phyloP scores from a whole-genome alignment of 1,284 basidiomycete genomes.

The Ceratobasidium sp. region DNA sequence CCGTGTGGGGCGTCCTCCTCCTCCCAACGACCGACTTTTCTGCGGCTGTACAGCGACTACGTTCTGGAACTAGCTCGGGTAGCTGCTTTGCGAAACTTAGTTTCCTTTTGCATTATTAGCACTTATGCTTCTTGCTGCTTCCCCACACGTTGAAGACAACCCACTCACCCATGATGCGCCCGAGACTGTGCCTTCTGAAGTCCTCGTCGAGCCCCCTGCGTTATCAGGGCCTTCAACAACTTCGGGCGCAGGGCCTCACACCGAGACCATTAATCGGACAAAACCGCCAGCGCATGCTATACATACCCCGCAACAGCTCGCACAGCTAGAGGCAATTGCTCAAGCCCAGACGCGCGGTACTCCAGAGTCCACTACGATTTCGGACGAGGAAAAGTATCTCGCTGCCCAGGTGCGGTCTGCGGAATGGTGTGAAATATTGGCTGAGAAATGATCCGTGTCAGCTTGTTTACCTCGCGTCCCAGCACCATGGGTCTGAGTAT shows the following conservation, averaged over 20 bases:
- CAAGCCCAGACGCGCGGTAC: slow-evolving; percentile 26
- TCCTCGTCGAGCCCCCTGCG: neutral
- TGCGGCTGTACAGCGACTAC: neutral
- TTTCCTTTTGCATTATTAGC: slow-evolving; percentile 22
- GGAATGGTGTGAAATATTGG: neutral
- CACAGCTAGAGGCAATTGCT: slow-evolving; percentile 43
- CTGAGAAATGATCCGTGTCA: slow-evolving; percentile 50
- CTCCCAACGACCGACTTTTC: slow-evolving; percentile 5
- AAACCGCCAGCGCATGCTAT: slow-evolving; percentile 26
- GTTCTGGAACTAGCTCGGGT: neutral
- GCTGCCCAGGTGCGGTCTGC: slow-evolving; percentile 13
- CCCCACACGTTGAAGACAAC: slow-evolving; percentile 24
- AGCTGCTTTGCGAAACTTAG: slow-evolving; percentile 8
- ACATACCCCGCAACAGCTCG: slow-evolving; percentile 44
- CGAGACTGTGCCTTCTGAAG: neutral
- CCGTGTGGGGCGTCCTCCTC: slow-evolving; percentile 18
- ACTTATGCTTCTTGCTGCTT: slow-evolving; percentile 43
- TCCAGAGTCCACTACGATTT: slow-evolving; percentile 19
- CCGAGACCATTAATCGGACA: neutral
- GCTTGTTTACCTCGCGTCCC: slow-evolving; percentile 74
- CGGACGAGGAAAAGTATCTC: slow-evolving; percentile 38
- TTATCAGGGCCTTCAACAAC: neutral
- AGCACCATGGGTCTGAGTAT: slow-evolving; percentile 84
- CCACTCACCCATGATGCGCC: slow-evolving; percentile 15
- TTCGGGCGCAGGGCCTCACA: neutral